Evolutionary conservation across 257 asterid genomes (phyloP).

Genomic region (Haberlea rhodopensis): DNA sequence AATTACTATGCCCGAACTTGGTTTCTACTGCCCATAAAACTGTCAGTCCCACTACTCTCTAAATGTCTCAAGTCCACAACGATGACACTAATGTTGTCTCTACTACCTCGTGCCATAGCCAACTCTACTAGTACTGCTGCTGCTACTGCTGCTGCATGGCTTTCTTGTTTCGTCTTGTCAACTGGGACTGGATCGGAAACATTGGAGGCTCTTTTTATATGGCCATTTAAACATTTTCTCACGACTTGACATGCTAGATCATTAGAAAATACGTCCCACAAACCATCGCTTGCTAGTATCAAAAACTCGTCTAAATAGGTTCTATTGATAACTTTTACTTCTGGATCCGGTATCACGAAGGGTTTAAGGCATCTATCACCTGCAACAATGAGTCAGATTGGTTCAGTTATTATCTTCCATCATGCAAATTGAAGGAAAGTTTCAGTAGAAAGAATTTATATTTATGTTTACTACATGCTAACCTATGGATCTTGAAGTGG

Average conservation of each 20-base stretch:
- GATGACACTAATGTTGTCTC: conserved; percentile 51
- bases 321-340: conserved; percentile 37
- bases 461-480: no score
- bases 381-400: conserved; percentile 4
- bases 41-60: background rate
- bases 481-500: conserved; percentile 12
- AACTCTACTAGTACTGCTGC: conserved; percentile 49
- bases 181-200: background rate
- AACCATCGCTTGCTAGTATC: conserved; percentile 62
- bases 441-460: no score
- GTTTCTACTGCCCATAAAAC: background rate
- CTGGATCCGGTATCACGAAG: conserved; percentile 54
- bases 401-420: no score
- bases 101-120: conserved; percentile 60
- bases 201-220: conserved; percentile 6
- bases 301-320: conserved; percentile 52
- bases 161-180: background rate
- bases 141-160: conserved; percentile 36
- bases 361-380: conserved; percentile 71
- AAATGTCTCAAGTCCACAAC: conserved; percentile 36
- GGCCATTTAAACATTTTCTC: conserved; percentile 26
- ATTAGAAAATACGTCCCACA: conserved; percentile 68
- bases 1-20: background rate
- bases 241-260: conserved; percentile 53
- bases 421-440: no score